phyloP scores from a whole-genome alignment of 805 yeast genomes.

The Candida suzukii region DNA sequence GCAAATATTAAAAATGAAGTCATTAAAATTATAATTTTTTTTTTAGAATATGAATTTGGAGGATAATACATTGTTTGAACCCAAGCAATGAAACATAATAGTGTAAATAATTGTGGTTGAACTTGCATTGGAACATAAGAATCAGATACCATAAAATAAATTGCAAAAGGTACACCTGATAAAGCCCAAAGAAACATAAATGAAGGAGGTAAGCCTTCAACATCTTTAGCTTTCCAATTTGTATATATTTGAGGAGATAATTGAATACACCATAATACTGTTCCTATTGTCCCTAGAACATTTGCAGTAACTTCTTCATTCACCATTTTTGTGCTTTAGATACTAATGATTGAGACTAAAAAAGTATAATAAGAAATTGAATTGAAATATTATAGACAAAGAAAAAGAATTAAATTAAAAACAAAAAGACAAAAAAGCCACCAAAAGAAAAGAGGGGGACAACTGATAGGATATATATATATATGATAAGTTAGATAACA shows the following conservation, averaged over 20 bases:
- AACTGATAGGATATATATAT: too few species aligned
- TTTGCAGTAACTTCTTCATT: slow-evolving; percentile 46
- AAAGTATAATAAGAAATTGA: too few species aligned
- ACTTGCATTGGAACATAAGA: slow-evolving; percentile 73
- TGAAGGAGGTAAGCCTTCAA: slow-evolving; percentile 84
- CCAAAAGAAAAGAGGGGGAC: too few species aligned
- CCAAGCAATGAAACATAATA: slow-evolving; percentile 62
- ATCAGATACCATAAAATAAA: slow-evolving; percentile 68
- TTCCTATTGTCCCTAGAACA: slow-evolving; percentile 81
- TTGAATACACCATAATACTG: slow-evolving; percentile 91
- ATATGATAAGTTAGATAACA: too few species aligned
- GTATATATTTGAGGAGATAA: slow-evolving; percentile 74
- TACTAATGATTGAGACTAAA: too few species aligned
- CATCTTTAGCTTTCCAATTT: slow-evolving; percentile 59
- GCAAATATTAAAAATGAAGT: slow-evolving; percentile 34
- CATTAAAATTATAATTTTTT: slow-evolving; percentile 29
- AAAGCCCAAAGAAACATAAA: slow-evolving; percentile 88
- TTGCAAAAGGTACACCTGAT: slow-evolving; percentile 74
- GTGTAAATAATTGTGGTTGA: slow-evolving; percentile 81
- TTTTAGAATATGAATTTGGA: slow-evolving; percentile 39
- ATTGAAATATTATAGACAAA: too few species aligned
- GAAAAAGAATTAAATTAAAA: too few species aligned
- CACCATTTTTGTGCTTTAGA: slow-evolving; percentile 12
- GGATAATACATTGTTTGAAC: slow-evolving; percentile 65
- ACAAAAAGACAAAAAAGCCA: too few species aligned